These are phyloP conservation scores for Colletotrichum coccodes DNA, from an alignment of 2,329 filamentous ascomycete genomes.

Conservation along the genomic window DNA sequence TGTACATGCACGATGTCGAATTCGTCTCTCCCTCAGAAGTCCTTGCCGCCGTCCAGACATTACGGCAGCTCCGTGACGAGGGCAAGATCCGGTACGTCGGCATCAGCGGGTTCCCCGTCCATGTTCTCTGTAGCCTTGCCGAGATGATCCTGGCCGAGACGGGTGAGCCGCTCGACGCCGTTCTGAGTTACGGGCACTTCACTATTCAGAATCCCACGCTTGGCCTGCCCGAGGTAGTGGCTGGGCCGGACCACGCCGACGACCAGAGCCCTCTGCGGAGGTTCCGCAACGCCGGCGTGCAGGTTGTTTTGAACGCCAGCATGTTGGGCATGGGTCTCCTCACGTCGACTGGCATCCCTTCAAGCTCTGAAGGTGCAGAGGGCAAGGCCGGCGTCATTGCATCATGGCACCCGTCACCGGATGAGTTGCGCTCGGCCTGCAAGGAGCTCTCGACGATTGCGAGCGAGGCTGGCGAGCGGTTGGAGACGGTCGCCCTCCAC, in stretches of 20 bases:
- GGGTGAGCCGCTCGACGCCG: slow-evolving; percentile 16
- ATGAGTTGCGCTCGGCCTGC: slow-evolving; percentile 73
- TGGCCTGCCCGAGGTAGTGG: slow-evolving; percentile 83
- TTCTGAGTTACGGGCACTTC: slow-evolving; percentile 29
- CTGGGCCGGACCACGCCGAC: slow-evolving; percentile 91
- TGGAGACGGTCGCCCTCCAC: slow-evolving; percentile 86
- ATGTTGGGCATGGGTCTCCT: slow-evolving; percentile 92
- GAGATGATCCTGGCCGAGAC: slow-evolving; percentile 23
- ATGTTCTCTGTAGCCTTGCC: slow-evolving; percentile 79
- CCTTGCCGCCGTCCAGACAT: slow-evolving; percentile 72
- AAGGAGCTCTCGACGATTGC: slow-evolving; percentile 72
- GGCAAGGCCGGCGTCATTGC: slow-evolving; percentile 78
- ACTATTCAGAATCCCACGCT: slow-evolving; percentile 28
- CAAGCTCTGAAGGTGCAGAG: slow-evolving; percentile 9
- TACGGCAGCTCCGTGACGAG: slow-evolving; percentile 80
- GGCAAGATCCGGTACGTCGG: slow-evolving; percentile 84
- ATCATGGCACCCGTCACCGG: slow-evolving; percentile 86
- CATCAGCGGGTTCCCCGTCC: slow-evolving; percentile 89
- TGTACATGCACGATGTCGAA: slow-evolving; percentile 85
- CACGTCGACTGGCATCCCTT: slow-evolving; percentile 74
- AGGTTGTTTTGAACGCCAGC: slow-evolving; percentile 88
- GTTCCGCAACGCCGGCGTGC: slow-evolving; percentile 77
- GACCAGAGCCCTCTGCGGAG: slow-evolving; percentile 80
- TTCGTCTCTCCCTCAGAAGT: slow-evolving; percentile 76
- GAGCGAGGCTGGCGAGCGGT: slow-evolving; percentile 70